phyloP scores from a whole-genome alignment of 176 grass and related monocot species.

The Zea luxurians region DNA sequence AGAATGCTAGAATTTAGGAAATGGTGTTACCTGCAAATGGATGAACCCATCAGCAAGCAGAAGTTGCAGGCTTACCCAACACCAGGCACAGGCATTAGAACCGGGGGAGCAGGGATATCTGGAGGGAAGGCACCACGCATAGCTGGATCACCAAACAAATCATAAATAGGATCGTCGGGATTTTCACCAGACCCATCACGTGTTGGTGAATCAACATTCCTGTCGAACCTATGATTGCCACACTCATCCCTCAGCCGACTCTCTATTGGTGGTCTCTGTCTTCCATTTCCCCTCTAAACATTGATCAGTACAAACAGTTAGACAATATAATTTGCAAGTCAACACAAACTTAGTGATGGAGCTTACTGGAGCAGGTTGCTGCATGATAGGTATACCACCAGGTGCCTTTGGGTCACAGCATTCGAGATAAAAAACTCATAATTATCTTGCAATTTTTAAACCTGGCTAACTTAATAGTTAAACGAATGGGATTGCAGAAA shows the following conservation, averaged over 20 bases:
- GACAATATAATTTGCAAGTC: slow-evolving; percentile 31
- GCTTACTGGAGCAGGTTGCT: slow-evolving; percentile 82
- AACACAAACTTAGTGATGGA: neutral
- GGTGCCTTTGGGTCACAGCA: slow-evolving; percentile 91
- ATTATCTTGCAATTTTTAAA: slow-evolving; percentile 32
- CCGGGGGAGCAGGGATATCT: slow-evolving; percentile 75
- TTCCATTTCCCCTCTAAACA: slow-evolving; percentile 65
- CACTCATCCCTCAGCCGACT: slow-evolving; percentile 83
- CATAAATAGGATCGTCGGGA: slow-evolving; percentile 66
- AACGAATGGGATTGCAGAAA: slow-evolving; percentile 32
- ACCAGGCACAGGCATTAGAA: slow-evolving; percentile 94
- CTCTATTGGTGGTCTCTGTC: slow-evolving; percentile 57
- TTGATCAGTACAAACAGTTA: slow-evolving; percentile 32
- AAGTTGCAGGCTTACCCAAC: slow-evolving; percentile 70
- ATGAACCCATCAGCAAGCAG: slow-evolving; percentile 22
- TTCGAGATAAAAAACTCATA: slow-evolving; percentile 41
- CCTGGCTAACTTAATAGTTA: slow-evolving; percentile 7
- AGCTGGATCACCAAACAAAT: slow-evolving; percentile 65
- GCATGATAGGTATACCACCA: slow-evolving; percentile 93
- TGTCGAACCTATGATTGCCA: slow-evolving; percentile 54
- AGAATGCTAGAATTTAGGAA: too few relatives aligned
- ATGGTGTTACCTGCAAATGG: neutral
- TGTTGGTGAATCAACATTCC: too few relatives aligned
- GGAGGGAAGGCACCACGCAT: slow-evolving; percentile 66
- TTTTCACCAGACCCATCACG: slow-evolving; percentile 58